Conservation (phyloP, 2,329 filamentous ascomycete genomes). For the Cladorrhinum sp. region DNA sequence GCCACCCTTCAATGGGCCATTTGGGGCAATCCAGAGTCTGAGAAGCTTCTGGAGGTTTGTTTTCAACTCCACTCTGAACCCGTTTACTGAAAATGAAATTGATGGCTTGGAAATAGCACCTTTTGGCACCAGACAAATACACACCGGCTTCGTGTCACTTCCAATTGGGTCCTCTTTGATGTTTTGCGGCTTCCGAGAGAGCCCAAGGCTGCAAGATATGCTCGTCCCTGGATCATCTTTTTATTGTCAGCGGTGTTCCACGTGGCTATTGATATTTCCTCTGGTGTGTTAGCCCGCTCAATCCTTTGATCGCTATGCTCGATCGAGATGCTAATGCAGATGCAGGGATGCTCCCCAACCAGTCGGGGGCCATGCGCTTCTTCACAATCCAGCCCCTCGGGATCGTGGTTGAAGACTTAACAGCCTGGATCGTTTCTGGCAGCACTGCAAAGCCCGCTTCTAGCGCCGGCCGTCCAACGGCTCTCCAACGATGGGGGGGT, state of each 20-base stretch:
- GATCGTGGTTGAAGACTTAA: slow-evolving; percentile 3
- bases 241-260: slow-evolving; percentile 9
- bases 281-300: not conserved
- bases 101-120: too few relatives aligned
- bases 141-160: slow-evolving; percentile 6
- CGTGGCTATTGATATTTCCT: slow-evolving; percentile 12
- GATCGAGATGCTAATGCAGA: not conserved
- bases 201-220: slow-evolving; percentile 4
- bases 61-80: too few relatives aligned
- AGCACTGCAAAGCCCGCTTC: not conserved
- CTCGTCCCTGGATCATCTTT: slow-evolving; percentile 4
- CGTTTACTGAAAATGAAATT: too few relatives aligned
- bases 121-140: slow-evolving; percentile 7
- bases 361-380: slow-evolving; percentile 10
- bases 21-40: not conserved
- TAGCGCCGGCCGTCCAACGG: too few relatives aligned
- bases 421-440: not conserved
- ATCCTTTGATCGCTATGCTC: not conserved
- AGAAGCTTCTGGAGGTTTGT: slow-evolving; percentile 4
- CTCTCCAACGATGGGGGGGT: slow-evolving; percentile 1
- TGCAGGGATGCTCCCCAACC: slow-evolving; percentile 3
- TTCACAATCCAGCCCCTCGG: slow-evolving; percentile 11
- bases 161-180: not conserved
- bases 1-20: slow-evolving; percentile 1
- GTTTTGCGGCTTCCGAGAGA: slow-evolving; percentile 4